Evolutionary conservation across 1,284 basidiomycete species (phyloP).

Genomic region (Cutaneotrichosporon cutaneum): DNA sequence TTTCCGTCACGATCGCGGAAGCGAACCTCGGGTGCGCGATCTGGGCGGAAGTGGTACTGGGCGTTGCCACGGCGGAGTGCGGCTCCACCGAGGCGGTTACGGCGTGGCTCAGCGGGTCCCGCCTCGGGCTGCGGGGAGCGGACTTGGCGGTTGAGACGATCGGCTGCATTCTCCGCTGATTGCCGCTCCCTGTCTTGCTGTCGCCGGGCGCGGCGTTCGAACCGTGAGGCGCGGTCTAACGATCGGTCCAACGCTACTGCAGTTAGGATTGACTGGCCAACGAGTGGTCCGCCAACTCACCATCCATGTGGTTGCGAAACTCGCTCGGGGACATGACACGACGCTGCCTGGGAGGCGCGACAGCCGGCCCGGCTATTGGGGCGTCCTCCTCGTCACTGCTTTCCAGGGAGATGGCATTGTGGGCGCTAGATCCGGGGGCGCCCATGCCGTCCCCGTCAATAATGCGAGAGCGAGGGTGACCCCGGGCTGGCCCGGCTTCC

Average conservation of each 20-base stretch:
- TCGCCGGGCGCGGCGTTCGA: not conserved
- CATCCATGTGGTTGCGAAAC: not conserved
- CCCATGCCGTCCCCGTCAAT: not conserved
- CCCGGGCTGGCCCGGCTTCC: not conserved
- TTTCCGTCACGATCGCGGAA: not conserved
- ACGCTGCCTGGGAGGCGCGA: not conserved
- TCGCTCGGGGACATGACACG: not conserved
- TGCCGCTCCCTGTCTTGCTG: not conserved
- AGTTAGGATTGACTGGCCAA: not conserved
- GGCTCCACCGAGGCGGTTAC: constrained; percentile 15
- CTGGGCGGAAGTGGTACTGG: constrained; percentile 26
- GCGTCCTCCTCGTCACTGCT: not conserved
- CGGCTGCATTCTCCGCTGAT: not conserved
- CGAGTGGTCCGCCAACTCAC: not conserved
- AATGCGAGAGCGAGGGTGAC: not conserved
- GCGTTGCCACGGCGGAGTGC: constrained; percentile 27
- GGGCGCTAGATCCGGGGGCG: not conserved
- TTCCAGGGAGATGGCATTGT: not conserved
- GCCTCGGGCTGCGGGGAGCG: constrained; percentile 3
- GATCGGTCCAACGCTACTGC: not conserved
- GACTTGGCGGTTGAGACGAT: not conserved
- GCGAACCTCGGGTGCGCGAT: not conserved
- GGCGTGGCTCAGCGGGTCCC: not conserved
- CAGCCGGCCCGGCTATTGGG: not conserved
- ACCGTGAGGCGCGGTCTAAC: not conserved